phyloP scores from a whole-genome alignment of 2,329 filamentous ascomycete species.

The Ophiognomonia clavigignenti-juglandacearum region DNA sequence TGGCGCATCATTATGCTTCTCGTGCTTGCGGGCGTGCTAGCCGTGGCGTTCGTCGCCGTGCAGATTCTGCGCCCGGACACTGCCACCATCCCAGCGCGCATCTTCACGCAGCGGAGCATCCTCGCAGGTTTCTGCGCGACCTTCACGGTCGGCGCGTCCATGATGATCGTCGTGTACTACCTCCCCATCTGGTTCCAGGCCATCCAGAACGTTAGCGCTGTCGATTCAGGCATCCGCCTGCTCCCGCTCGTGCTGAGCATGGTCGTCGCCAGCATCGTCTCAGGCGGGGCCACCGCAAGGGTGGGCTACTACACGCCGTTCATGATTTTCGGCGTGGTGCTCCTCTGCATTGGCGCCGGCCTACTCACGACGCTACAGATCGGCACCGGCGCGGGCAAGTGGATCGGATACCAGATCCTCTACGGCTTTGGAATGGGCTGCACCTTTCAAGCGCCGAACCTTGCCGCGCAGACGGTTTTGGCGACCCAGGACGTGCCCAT shows the following conservation, averaged over 20 bases:
- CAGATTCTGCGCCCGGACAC: slow-evolving; percentile 32
- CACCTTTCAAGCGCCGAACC: too few relatives aligned
- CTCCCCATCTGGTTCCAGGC: slow-evolving; percentile 35
- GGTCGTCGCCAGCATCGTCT: slow-evolving; percentile 26
- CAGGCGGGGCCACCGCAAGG: slow-evolving; percentile 27
- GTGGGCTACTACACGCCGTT: slow-evolving; percentile 35
- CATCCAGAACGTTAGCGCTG: slow-evolving; percentile 31
- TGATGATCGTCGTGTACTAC: slow-evolving; percentile 32
- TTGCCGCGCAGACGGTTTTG: slow-evolving; percentile 36
- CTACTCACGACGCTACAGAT: slow-evolving; percentile 33
- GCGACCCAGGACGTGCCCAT: slow-evolving; percentile 38
- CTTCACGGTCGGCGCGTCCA: slow-evolving; percentile 35
- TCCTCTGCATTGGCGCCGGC: slow-evolving; percentile 28
- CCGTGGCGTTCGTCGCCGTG: slow-evolving; percentile 27
- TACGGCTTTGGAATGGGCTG: slow-evolving; percentile 35
- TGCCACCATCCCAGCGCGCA: slow-evolving; percentile 36
- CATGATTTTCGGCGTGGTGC: slow-evolving; percentile 29
- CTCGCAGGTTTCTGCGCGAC: slow-evolving; percentile 32
- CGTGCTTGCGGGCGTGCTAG: slow-evolving; percentile 29
- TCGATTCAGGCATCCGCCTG: slow-evolving; percentile 31
- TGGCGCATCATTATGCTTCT: slow-evolving; percentile 31
- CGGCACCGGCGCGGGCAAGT: slow-evolving; percentile 26
- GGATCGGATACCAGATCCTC: slow-evolving; percentile 39
- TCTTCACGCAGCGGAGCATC: slow-evolving; percentile 34
- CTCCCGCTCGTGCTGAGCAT: slow-evolving; percentile 28